Base-by-base conservation (phyloP, 176 grass and related monocot genomes). In the Paspalum vaginatum region DNA sequence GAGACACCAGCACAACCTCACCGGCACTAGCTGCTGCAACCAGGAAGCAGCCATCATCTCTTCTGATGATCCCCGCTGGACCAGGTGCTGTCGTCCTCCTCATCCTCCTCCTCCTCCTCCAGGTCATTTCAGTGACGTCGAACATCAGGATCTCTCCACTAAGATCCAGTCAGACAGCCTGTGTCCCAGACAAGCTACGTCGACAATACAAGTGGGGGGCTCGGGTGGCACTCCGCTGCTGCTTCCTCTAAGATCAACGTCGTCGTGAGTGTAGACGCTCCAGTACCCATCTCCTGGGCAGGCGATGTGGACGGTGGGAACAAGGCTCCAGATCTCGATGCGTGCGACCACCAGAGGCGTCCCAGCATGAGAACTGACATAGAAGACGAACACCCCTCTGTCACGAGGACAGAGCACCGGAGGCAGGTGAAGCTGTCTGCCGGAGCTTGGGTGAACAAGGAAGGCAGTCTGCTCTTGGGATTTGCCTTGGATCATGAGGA, bases 231-330 rank as follows among this genome's bases (percentile, higher is more conserved):
- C 32, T 32, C 32, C 32, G 2, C 32, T 32, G 32, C 32, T 32
- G 32, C 32, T 32, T 32, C 32, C 32, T 32, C 32, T 32, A 32
- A 32, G 32, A 32, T 32, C 32, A 32, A 32, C 32, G 32, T 32
- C 50, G 0, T n/a, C 47, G 9, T 72, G 68, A 55, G 50, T 18
- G 56, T 82, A 39, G 56, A 82, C 56, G 7, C 68, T 72, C 79
- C 79, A 82, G 56, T 62, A 82, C 13, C 41, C 20, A 8, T 82
- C 68, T 0, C 79, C 68, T 5, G 68, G 68, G 10, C 79, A 82
- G 11, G 25, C 45, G 0, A 82, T 15, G 60, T 82, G 69, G 25
- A 11, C 26, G 15, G 69, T 72, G 1, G 69, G 69, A 9, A 37
- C 69, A 17, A 52, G 2, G 69, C 69, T 72, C 7, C 8, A 4